phyloP scores from a whole-genome alignment of 2,329 filamentous ascomycete genomes.

The Onygenales sp. region DNA sequence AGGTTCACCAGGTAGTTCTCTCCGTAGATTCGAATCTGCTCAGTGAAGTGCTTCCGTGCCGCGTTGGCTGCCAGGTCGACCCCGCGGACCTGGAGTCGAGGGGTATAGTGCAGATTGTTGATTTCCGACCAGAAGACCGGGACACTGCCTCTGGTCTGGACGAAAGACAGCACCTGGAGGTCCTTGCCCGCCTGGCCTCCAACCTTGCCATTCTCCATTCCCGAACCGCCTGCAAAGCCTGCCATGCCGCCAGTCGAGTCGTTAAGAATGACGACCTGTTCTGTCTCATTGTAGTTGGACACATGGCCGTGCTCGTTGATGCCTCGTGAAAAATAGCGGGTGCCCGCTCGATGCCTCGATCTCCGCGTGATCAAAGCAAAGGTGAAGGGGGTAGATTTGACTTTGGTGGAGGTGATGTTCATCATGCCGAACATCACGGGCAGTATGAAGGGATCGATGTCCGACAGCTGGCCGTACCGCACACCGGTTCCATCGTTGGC shows the following conservation, averaged over 20 bases:
- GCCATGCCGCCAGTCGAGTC: constrained; percentile 65
- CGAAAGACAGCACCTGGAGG: constrained; percentile 83
- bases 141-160: constrained; percentile 92
- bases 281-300: constrained; percentile 98
- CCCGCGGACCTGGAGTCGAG: constrained; percentile 77
- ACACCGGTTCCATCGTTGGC: constrained; percentile 37
- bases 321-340: constrained; percentile 88
- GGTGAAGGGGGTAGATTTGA: constrained; percentile 77
- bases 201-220: constrained; percentile 64
- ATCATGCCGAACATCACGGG: constrained; percentile 96
- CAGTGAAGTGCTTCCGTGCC: constrained; percentile 77
- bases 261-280: constrained; percentile 84
- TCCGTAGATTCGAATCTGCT: constrained; percentile 88
- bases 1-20: constrained; percentile 97
- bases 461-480: constrained; percentile 52
- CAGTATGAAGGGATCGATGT: constrained; percentile 81
- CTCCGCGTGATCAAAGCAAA: constrained; percentile 81
- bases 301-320: constrained; percentile 89
- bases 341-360: constrained; percentile 80
- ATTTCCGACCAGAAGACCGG: constrained; percentile 95
- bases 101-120: constrained; percentile 85
- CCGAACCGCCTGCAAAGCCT: constrained; percentile 68
- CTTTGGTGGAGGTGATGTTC: constrained; percentile 73
- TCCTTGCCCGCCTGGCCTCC: constrained; percentile 55
- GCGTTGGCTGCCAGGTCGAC: constrained; percentile 72